A percentile compares a stretch with the other conserved stretches of the same genome.
Conservation (phyloP, 352 stramenopile species). For the Phytophthora parvispora region DNA sequence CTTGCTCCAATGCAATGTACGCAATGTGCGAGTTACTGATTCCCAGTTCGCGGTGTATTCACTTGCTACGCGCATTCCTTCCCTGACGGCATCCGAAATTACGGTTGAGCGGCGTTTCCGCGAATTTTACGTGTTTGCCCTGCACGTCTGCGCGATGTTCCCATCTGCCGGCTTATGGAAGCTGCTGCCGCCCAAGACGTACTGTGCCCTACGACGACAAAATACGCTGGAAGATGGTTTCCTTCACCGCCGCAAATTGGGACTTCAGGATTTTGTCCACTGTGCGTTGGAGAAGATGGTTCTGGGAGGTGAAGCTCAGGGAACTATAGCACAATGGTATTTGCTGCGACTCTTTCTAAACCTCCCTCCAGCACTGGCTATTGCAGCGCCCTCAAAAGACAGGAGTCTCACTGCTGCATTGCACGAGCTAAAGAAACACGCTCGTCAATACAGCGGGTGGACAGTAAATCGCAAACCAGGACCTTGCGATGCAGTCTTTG, state of each 20-base stretch:
- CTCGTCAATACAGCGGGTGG: conserved; percentile 51
- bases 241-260: conserved; percentile 67
- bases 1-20: conserved; percentile 60
- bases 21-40: conserved; percentile 61
- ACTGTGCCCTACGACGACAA: conserved; percentile 48
- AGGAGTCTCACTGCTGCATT: conserved; percentile 57
- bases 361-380: conserved; percentile 40
- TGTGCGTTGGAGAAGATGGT: conserved; percentile 70
- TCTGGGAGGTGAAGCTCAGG: conserved; percentile 51
- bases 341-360: conserved; percentile 75
- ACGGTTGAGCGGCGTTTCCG: conserved; percentile 75
- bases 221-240: conserved; percentile 58
- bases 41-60: conserved; percentile 67
- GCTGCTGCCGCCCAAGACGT: conserved; percentile 74
- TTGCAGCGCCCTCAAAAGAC: conserved; percentile 59
- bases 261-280: conserved; percentile 74
- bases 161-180: conserved; percentile 65
- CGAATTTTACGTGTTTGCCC: conserved; percentile 82
- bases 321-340: conserved; percentile 74
- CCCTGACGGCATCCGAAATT: conserved; percentile 18
- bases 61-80: conserved; percentile 56
- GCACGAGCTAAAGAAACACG: conserved; percentile 64
- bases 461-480: conserved; percentile 38
- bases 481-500: conserved; percentile 62
- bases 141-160: conserved; percentile 72